Evolutionary conservation across 129 eudicot species (phyloP), one percentile per base, ranked within the genome.

Genomic region (Heracleum sosnowskyi): DNA sequence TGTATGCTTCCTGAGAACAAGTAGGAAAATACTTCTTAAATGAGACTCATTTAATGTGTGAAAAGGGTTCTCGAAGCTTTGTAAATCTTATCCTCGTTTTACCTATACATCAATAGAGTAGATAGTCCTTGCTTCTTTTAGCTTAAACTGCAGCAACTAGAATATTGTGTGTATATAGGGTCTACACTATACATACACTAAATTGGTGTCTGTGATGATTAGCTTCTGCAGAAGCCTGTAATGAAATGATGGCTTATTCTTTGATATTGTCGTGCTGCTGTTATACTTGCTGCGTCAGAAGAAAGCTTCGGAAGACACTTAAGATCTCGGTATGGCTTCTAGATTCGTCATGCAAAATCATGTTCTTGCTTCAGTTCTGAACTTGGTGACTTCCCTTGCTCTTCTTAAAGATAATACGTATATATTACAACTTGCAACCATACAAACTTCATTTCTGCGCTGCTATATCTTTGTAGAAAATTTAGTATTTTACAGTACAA

Each of bases 221-320:
- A 96, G 99, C 97, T 86, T 81, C 97, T 5, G 93, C 87, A 73
- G 97, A 92, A 80, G 91, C 90, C 53, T 96, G 97, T 77, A 92
- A 92, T 31, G 97, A 96, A 74, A 77, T 96, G 84, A 85, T 90
- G 93, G 97, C 97, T 36, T 96, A 92, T 87, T 96, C 99, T 47
- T 78, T 96, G 77, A 86, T 96, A 87, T 74, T 92, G 82, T 92
- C 97, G 0, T 96, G 99, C 83, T 96, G 99, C 84, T 96, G 99
- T 84, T 96, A 92, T 78, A 96, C 97, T 76, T 92, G 97, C 76
- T 96, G 97, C 80, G 73, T 92, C 79, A 87, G 99, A 76, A 79
- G 88, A 79, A 96, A 96, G 87, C 97, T 96, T 22, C 89, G 99
- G 39, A 90, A 85, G 74, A 82, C 66, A 51, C 88, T 96, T 36